Evolutionary conservation across 805 yeast genomes (phyloP).

Genomic region (Wickerhamiella brachini): DNA sequence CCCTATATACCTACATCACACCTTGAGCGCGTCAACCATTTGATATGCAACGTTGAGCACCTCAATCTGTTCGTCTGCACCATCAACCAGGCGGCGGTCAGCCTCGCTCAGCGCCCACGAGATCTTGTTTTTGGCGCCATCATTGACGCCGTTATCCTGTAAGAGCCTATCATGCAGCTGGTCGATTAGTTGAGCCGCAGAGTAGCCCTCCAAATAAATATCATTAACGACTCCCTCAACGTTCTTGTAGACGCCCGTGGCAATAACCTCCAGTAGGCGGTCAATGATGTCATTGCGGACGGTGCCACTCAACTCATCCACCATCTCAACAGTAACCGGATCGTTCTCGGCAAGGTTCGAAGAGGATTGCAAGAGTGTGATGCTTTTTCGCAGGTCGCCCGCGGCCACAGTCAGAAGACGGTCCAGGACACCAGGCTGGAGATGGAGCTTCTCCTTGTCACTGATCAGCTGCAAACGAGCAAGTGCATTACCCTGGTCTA

Average conservation of each 20-base stretch:
- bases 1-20: background rate
- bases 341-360: slow-evolving; percentile 29
- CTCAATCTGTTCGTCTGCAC: slow-evolving; percentile 81
- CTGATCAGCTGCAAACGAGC: slow-evolving; percentile 51
- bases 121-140: slow-evolving; percentile 48
- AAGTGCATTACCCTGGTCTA: slow-evolving; percentile 60
- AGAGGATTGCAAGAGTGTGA: slow-evolving; percentile 78
- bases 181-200: slow-evolving; percentile 54
- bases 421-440: slow-evolving; percentile 40
- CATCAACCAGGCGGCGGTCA: slow-evolving; percentile 63
- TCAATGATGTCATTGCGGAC: slow-evolving; percentile 40
- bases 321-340: slow-evolving; percentile 31
- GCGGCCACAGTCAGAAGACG: slow-evolving; percentile 58
- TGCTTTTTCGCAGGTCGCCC: slow-evolving; percentile 91
- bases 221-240: slow-evolving; percentile 32
- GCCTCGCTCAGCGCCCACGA: slow-evolving; percentile 56
- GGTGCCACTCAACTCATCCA: slow-evolving; percentile 66
- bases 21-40: slow-evolving; percentile 26
- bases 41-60: slow-evolving; percentile 49
- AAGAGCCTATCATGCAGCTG: slow-evolving; percentile 61
- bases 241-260: slow-evolving; percentile 18
- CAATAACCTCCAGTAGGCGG: slow-evolving; percentile 28
- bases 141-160: slow-evolving; percentile 35
- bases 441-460: slow-evolving; percentile 32
- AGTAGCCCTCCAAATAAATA: slow-evolving; percentile 58